These are phyloP conservation scores for Pharus latifolius DNA, from an alignment of 176 grass and related monocot genomes.

Conservation along the genomic window DNA sequence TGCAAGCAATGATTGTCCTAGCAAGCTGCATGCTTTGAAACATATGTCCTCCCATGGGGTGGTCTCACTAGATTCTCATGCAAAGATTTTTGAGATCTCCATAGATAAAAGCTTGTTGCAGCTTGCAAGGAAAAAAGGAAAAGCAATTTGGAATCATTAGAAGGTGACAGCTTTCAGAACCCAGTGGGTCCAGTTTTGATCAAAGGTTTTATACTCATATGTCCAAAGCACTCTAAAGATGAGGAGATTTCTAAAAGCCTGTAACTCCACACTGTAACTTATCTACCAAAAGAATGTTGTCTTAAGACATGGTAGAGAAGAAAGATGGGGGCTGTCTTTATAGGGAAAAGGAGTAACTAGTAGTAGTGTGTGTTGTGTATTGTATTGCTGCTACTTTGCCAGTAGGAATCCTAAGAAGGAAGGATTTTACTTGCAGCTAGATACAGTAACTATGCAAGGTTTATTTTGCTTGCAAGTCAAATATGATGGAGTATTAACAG, in stretches of 20 bases:
- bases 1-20: slow-evolving; percentile 58
- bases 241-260: slow-evolving; percentile 53
- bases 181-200: slow-evolving; percentile 23
- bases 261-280: slow-evolving; percentile 20
- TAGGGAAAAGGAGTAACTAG: slow-evolving; percentile 22
- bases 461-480: too few species aligned
- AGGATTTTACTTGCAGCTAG: slow-evolving; percentile 14
- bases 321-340: slow-evolving; percentile 40
- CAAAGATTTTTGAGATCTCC: slow-evolving; percentile 48
- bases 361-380: too few species aligned
- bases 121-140: slow-evolving; percentile 27
- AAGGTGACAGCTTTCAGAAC: slow-evolving; percentile 47
- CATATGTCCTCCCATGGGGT: neutral
- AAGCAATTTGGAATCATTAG: slow-evolving; percentile 53
- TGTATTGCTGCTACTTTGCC: slow-evolving; percentile 20
- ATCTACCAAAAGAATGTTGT: slow-evolving; percentile 51
- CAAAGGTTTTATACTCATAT: slow-evolving; percentile 29
- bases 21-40: slow-evolving; percentile 27
- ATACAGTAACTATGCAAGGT: too few species aligned
- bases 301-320: slow-evolving; percentile 28
- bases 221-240: slow-evolving; percentile 42
- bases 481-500: too few species aligned
- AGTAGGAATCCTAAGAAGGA: slow-evolving; percentile 29
- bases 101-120: slow-evolving; percentile 31
- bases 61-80: slow-evolving; percentile 53